These are phyloP conservation scores for Alternaria arborescens DNA, from an alignment of 2,329 filamentous ascomycete genomes.

Conservation along the genomic window DNA sequence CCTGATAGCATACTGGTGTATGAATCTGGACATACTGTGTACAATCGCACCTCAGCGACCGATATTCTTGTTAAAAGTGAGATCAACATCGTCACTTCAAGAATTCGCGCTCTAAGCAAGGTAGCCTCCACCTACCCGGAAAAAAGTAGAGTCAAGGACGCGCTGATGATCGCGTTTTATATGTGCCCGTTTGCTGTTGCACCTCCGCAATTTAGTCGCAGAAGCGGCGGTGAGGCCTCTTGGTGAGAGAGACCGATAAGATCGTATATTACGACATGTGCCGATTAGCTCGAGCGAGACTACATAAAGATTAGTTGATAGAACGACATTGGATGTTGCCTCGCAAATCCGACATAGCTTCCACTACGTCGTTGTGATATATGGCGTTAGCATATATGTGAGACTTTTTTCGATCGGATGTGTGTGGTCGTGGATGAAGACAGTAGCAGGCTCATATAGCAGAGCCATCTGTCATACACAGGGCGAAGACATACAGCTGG, in stretches of 20 bases:
- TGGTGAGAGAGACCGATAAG: not conserved
- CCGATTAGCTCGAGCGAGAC: too few relatives aligned
- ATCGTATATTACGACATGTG: not conserved
- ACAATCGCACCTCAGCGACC: not conserved
- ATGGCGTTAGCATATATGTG: not conserved
- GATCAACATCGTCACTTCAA: not conserved
- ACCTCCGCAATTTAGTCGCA: not conserved
- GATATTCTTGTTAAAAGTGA: not conserved
- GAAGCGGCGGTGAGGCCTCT: not conserved
- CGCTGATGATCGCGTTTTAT: not conserved
- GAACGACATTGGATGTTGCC: too few relatives aligned
- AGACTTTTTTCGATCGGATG: too few relatives aligned
- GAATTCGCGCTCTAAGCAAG: not conserved
- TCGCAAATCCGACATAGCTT: not conserved
- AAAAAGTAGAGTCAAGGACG: not conserved
- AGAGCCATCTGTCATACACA: fast-evolving
- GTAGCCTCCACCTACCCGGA: not conserved
- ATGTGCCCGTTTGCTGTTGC: not conserved
- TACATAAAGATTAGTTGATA: not conserved
- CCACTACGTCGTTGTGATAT: not conserved
- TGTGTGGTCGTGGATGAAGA: not conserved
- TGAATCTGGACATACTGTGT: not conserved
- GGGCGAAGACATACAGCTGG: not conserved
- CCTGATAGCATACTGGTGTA: not conserved
- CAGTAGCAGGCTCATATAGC: not conserved